Evolutionary conservation across 2,329 filamentous ascomycete species (phyloP), one percentile per base, ranked within the genome.

Genomic region (Fusarium pseudograminearum): DNA sequence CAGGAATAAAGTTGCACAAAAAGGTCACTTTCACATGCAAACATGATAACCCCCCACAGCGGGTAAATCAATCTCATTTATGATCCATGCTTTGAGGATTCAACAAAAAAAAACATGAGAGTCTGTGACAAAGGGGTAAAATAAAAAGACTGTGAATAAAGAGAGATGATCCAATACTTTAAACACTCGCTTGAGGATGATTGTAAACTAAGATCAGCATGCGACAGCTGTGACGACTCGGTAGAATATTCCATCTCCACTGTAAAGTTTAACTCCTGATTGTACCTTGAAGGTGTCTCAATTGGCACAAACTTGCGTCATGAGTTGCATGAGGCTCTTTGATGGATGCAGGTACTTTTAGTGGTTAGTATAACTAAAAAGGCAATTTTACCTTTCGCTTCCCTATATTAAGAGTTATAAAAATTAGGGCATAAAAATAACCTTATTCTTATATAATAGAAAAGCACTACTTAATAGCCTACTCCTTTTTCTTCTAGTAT

Each of bases 1-100:
- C 2, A 11, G 11, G n/a, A 22, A 40, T 14, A 40, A 40, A 14
- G 5, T 24, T 42, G 41, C 41, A 28, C 41, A 44, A 44, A 44
- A 44, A 26, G 5, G 10, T 44, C 41, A 26, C 11, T 31, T 24
- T 63, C 52, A 65, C 41, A 65, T 58, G 60, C 54, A 20, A 53
- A 30, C 31, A 24, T 0, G 4, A 16, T 1, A 8, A 22, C 4
- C 41, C 52, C 61, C 53, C 59, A 20, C 47, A 14, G 22, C 48
- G 26, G 42, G 24, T 45, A 45, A 45, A 30, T 45, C 34, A 60
- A 57, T 60, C 41, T 60, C 41, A 46, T 46, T 53, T 36, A 31
- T n/a, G 30, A 41, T 38, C 18, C 57, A 53, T 57, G 54, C 45
- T 52, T 28, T n/a, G 5, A 20, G 26, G 4, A 40, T 60, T 52